Evolutionary conservation across 257 asterid genomes (phyloP).

Genomic region (Solanum chiquidenum): DNA sequence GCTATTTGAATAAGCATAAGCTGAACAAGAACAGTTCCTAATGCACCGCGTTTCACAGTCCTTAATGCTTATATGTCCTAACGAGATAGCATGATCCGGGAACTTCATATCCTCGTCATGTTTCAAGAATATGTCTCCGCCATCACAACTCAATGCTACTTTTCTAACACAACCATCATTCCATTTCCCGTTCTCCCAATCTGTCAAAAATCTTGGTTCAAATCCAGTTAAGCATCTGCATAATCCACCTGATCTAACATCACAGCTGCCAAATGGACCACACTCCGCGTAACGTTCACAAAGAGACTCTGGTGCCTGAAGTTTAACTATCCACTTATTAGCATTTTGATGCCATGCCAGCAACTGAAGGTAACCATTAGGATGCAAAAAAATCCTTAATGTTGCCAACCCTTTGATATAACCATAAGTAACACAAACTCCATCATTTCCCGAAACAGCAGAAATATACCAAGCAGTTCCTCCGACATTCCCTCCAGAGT

Average conservation of each 20-base stretch:
- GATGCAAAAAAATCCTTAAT: background rate
- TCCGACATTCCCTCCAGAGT: background rate
- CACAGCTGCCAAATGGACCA: constrained; percentile 1
- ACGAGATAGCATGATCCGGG: background rate
- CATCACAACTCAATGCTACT: background rate
- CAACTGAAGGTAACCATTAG: background rate
- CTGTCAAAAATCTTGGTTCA: background rate
- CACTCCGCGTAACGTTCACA: background rate
- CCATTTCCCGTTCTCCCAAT: background rate
- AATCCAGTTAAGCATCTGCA: constrained; percentile 1
- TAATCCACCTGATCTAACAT: background rate
- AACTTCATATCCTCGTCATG: background rate
- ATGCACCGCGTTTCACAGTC: background rate
- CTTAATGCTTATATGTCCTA: background rate
- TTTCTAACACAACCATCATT: background rate
- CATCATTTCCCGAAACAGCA: background rate
- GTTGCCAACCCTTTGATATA: background rate
- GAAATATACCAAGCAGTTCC: background rate
- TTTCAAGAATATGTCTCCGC: background rate
- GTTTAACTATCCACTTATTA: background rate
- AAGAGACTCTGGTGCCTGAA: background rate
- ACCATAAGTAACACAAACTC: background rate
- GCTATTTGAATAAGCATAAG: background rate
- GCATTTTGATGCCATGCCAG: background rate
- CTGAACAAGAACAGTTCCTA: background rate